Conservation (phyloP, 805 yeast species). For the Diddensiella transvaalensis region DNA sequence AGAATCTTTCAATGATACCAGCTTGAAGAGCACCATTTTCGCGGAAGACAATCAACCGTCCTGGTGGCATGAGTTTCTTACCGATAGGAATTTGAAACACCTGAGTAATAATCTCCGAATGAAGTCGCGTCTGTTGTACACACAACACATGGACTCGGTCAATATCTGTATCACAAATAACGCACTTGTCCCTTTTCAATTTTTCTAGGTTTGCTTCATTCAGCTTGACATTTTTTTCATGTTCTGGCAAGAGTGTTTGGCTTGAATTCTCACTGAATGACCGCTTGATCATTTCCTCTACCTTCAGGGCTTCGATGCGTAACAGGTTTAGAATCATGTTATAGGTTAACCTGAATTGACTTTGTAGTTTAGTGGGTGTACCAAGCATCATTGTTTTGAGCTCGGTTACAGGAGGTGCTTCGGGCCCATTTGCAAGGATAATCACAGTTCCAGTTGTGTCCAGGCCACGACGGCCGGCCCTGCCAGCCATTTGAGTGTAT, state of each 20-base stretch:
- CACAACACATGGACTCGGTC: constrained; percentile 44
- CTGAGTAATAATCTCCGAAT: constrained; percentile 46
- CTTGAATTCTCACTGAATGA: constrained; percentile 90
- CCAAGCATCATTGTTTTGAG: constrained; percentile 85
- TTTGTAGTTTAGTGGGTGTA: constrained; percentile 79
- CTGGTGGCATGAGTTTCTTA: constrained; percentile 48
- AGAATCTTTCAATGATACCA: constrained; percentile 49
- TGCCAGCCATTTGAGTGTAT: constrained; percentile 96
- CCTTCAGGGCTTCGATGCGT: constrained; percentile 89
- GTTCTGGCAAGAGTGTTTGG: constrained; percentile 82
- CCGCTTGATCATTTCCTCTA: constrained; percentile 97
- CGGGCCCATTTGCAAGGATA: constrained; percentile 58
- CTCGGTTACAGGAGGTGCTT: constrained; percentile 37
- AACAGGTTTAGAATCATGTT: constrained; percentile 88
- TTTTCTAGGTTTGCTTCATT: constrained; percentile 46
- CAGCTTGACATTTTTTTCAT: constrained; percentile 59
- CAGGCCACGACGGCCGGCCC: constrained; percentile 97
- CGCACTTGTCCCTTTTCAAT: constrained; percentile 35
- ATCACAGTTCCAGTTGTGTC: constrained; percentile 94
- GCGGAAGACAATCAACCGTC: constrained; percentile 53
- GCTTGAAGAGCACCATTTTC: constrained; percentile 38
- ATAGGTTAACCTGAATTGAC: constrained; percentile 92
- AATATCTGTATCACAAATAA: constrained; percentile 41
- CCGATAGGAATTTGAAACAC: constrained; percentile 46
- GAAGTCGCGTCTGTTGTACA: constrained; percentile 43